These are phyloP conservation scores for Kwoniella dejecticola DNA, from an alignment of 768 basidiomycete genomes.

Conservation along the genomic window DNA sequence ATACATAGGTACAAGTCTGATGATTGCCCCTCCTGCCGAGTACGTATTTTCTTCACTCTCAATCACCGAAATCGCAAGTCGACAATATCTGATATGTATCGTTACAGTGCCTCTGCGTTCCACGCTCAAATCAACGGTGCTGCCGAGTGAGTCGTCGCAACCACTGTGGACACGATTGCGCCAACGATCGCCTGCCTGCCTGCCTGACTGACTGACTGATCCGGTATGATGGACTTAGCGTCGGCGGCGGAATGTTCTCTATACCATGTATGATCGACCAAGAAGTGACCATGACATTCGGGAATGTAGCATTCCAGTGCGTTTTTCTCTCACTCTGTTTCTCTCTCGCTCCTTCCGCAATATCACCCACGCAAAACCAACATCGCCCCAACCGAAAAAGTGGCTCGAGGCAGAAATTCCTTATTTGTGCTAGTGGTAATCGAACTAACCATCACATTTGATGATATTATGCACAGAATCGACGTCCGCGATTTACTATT, in stretches of 20 bases:
- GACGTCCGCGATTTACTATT: conserved; percentile 34
- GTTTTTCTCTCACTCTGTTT: conserved; percentile 61
- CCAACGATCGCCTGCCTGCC: too few species aligned
- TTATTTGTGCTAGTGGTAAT: too few species aligned
- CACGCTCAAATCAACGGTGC: conserved; percentile 66
- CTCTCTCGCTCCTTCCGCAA: conserved; percentile 60
- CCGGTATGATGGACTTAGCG: conserved; percentile 18
- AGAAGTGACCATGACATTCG: conserved; percentile 64
- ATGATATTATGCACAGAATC: too few species aligned
- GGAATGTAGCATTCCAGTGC: conserved; percentile 65
- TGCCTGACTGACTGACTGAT: background rate
- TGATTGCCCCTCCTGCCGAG: conserved; percentile 45
- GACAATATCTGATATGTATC: background rate
- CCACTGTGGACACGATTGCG: too few species aligned
- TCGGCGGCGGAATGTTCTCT: conserved; percentile 62
- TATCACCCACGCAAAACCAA: too few species aligned
- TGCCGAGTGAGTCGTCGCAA: conserved; percentile 37
- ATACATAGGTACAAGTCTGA: conserved; percentile 52
- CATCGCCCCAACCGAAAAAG: too few species aligned
- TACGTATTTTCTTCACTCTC: conserved; percentile 2
- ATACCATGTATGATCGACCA: conserved; percentile 68
- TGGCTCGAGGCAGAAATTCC: too few species aligned
- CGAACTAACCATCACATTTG: too few species aligned
- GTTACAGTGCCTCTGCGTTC: conserved; percentile 57
- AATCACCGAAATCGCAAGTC: background rate